These are phyloP conservation scores for Isatis tinctoria DNA, from an alignment of 345 rosid genomes.

Conservation along the genomic window DNA sequence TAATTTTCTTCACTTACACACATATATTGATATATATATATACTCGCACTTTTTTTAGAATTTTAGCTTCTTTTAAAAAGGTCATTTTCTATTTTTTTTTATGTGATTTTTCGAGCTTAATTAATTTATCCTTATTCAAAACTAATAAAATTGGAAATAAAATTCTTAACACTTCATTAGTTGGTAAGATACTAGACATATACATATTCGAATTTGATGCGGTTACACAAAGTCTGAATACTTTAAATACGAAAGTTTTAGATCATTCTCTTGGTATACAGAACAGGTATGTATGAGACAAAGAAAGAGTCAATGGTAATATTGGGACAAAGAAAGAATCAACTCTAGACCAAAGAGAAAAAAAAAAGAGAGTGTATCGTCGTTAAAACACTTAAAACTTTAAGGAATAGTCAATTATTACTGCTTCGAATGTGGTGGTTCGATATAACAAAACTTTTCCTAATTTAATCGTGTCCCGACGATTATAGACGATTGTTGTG, in stretches of 20 bases:
- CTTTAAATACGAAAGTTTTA: not conserved
- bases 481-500: not conserved
- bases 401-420: not conserved
- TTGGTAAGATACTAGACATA: not conserved
- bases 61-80: not conserved
- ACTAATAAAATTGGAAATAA: not conserved
- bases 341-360: constrained; percentile 4
- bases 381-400: not conserved
- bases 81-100: not conserved
- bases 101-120: not conserved
- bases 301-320: constrained; percentile 22
- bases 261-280: not conserved
- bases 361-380: not conserved
- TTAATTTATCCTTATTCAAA: not conserved
- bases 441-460: not conserved
- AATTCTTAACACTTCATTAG: not conserved
- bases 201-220: not conserved
- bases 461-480: too few relatives aligned
- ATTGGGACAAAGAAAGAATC: constrained; percentile 18
- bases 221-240: not conserved
- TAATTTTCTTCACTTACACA: not conserved
- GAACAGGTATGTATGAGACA: constrained; percentile 3
- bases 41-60: not conserved
- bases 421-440: constrained; percentile 1
- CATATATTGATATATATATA: not conserved